phyloP scores from a whole-genome alignment of 1,284 basidiomycete species.

The Tilletia horrida region DNA sequence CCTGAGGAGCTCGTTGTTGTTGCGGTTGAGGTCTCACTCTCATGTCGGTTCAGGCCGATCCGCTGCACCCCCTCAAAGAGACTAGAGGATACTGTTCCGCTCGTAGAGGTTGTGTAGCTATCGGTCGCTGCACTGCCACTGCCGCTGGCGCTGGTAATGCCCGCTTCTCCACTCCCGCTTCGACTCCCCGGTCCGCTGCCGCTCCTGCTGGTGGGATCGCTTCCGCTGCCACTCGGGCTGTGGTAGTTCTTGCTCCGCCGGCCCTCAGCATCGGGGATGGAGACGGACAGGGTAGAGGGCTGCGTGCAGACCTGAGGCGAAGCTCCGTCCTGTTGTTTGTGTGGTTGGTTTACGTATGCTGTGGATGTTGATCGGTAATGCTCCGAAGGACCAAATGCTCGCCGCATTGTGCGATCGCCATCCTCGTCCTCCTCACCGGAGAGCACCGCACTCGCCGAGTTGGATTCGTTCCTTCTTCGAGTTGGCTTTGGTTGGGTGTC shows the following conservation, averaged over 20 bases:
- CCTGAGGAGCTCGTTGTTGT: neutral
- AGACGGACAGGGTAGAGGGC: too few species aligned
- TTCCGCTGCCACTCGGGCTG: neutral
- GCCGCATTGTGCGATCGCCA: too few species aligned
- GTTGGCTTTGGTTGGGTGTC: neutral
- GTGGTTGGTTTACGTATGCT: neutral
- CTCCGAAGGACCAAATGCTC: too few species aligned
- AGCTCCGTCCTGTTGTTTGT: neutral
- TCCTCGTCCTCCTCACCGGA: too few species aligned
- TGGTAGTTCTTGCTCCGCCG: neutral
- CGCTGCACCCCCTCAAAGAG: neutral
- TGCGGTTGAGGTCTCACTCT: neutral
- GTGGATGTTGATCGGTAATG: too few species aligned
- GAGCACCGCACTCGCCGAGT: neutral
- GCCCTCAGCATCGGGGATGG: neutral
- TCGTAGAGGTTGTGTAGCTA: neutral
- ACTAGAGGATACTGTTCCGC: slow-evolving; percentile 1
- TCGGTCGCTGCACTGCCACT: slow-evolving; percentile 1
- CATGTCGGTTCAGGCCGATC: neutral
- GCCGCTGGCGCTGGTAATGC: too few species aligned
- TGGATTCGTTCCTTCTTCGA: neutral
- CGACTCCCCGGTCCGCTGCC: neutral
- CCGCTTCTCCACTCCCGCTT: too few species aligned
- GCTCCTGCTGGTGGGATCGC: neutral
- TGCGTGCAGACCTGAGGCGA: neutral